These are phyloP conservation scores for Teratosphaeria gauchensis DNA, from an alignment of 2,329 filamentous ascomycete genomes.

Conservation along the genomic window DNA sequence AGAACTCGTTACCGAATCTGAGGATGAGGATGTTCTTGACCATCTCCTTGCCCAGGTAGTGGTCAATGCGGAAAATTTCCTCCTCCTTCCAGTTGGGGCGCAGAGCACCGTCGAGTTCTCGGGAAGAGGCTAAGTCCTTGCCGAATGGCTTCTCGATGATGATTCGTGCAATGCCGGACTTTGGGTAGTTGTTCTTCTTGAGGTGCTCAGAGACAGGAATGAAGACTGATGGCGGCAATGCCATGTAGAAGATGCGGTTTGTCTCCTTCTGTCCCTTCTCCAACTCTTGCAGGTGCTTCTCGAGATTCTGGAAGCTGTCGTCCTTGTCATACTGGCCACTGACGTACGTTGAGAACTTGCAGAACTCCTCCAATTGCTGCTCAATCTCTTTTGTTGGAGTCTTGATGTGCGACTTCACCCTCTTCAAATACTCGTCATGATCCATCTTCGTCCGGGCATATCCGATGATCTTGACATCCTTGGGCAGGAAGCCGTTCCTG, in stretches of 20 bases:
- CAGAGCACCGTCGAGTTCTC: constrained; percentile 87
- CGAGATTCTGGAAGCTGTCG: constrained; percentile 79
- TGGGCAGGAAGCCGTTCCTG: constrained; percentile 95
- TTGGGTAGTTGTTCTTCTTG: constrained; percentile 94
- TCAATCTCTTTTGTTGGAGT: constrained; percentile 95
- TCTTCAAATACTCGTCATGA: constrained; percentile 84
- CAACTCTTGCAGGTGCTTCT: constrained; percentile 74
- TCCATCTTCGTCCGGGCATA: constrained; percentile 99
- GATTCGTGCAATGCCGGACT: constrained; percentile 80
- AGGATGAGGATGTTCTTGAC: constrained; percentile 99
- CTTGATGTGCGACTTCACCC: constrained; percentile 98
- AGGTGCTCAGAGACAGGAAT: constrained; percentile 94
- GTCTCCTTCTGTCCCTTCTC: constrained; percentile 75
- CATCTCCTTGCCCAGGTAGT: constrained; percentile 99
- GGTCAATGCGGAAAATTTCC: constrained; percentile 97
- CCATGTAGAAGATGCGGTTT: constrained; percentile 98
- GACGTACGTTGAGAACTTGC: constrained; percentile 78
- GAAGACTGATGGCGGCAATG: constrained; percentile 93
- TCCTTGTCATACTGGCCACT: constrained; percentile 98
- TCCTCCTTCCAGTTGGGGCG: constrained; percentile 98
- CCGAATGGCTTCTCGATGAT: constrained; percentile 99
- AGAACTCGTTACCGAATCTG: constrained; percentile 96
- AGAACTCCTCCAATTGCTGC: constrained; percentile 87
- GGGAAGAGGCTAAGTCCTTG: constrained; percentile 88
- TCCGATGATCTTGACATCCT: constrained; percentile 92